Evolutionary conservation across 176 grass and related monocot genomes (phyloP), one percentile per base, ranked within the genome.

Genomic region (Saccharum officinarum): DNA sequence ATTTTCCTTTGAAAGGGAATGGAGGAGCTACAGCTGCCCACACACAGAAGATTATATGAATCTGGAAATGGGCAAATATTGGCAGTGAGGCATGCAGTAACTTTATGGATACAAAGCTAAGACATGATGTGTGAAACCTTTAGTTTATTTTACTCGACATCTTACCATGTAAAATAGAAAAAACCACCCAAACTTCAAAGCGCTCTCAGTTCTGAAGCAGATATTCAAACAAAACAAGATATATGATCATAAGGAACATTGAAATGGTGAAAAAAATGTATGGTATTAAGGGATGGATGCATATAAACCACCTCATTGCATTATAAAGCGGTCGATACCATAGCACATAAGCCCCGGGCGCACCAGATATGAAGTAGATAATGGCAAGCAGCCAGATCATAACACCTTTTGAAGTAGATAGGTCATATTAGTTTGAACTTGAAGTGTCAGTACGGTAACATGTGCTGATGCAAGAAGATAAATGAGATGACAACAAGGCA

Each of bases 121-220:
- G 15, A 65, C 44, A 37, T 59, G 57, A 25, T 37, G 11, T 31
- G 39, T 28, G 38, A 49, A 90, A 79, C n/a, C 47, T 69, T 34
- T 73, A 73, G 22, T 40, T 73, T 17, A 69, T 7, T 0, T 1
- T 52, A 59, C 55, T 71, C 17, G 1, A 65, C 34, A 75, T 82
- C 79, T 84, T 92, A 99, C 94, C 88, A 99, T 67, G 88, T 99
- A 99, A 83, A 92, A 92, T 60, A 99, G 86, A 73, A 99, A 94
- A 88, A 99, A 99, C 97, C 94, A 97, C 86, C 97, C 97, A 86
- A 96, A 99, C 80, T 92, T 99, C 70, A 99, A 88, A 85, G 97
- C 94, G 40, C 97, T 99, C 52, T 96, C 97, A 65, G 94, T 94
- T 92, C 95, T 98, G 79, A 13, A 67, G 81, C 47, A 88, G 65